phyloP scores from a whole-genome alignment of 306 rosid species.

The Neltuma alba region DNA sequence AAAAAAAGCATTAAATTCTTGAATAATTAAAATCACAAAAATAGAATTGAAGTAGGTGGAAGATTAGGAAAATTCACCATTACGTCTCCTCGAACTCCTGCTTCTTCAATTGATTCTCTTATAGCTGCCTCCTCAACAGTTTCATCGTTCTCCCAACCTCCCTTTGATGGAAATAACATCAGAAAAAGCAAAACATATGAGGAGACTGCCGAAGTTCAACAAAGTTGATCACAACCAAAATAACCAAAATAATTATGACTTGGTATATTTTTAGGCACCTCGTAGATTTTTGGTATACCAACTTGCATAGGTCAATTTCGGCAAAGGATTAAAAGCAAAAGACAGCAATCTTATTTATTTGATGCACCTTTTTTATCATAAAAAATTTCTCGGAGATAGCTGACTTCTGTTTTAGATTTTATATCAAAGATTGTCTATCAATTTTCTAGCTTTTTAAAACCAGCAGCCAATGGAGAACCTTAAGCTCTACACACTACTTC shows the following conservation, averaged over 20 bases:
- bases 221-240: slow-evolving; percentile 5
- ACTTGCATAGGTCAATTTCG: background rate
- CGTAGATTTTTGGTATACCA: background rate
- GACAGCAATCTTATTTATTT: background rate
- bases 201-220: background rate
- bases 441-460: background rate
- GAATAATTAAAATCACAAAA: no score
- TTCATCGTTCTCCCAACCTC: slow-evolving; percentile 91
- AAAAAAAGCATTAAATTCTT: no score
- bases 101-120: slow-evolving; percentile 86
- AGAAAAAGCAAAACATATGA: slow-evolving; percentile 35
- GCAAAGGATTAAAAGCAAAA: slow-evolving; percentile 16
- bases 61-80: slow-evolving; percentile 43
- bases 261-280: background rate
- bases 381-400: background rate
- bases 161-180: slow-evolving; percentile 45
- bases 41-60: no score
- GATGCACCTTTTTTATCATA: background rate
- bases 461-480: background rate
- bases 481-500: background rate
- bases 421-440: background rate
- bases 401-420: slow-evolving; percentile 6
- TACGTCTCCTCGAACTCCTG: slow-evolving; percentile 75
- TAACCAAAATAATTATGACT: no score
- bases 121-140: slow-evolving; percentile 80